These are phyloP conservation scores for Hygrocybe punicea DNA, from an alignment of 768 basidiomycete species.

Conservation along the genomic window DNA sequence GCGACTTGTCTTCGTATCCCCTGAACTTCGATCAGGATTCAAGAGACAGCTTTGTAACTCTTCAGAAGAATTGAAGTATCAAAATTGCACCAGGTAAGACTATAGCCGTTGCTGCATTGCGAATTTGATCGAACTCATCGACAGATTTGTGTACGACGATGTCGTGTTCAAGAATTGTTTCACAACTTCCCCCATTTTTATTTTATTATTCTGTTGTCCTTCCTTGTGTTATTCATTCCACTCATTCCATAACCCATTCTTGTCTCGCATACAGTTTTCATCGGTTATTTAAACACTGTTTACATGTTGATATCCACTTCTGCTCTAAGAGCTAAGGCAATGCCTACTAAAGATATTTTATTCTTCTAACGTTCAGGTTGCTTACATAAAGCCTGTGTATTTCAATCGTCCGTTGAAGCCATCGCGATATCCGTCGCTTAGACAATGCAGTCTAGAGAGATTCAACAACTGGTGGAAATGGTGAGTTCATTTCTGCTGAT, in stretches of 20 bases:
- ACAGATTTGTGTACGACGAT: background rate
- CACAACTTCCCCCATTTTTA: background rate
- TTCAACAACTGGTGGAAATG: conserved; percentile 65
- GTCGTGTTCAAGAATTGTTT: background rate
- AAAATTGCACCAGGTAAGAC: conserved; percentile 5
- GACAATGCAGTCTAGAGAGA: conserved; percentile 45
- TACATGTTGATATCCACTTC: too few species aligned
- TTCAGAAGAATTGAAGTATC: background rate
- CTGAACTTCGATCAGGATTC: conserved; percentile 63
- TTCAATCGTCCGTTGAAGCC: background rate
- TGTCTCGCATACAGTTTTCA: background rate
- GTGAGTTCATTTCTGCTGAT: conserved; percentile 25
- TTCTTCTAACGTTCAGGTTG: background rate
- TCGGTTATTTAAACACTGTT: too few species aligned
- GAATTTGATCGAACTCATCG: background rate
- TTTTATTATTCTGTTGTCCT: conserved; percentile 1
- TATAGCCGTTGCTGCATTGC: background rate
- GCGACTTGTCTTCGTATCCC: conserved; percentile 79
- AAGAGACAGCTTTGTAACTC: background rate
- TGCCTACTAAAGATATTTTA: too few species aligned
- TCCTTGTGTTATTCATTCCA: background rate
- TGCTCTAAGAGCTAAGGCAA: too few species aligned
- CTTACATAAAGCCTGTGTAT: background rate
- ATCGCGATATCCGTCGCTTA: background rate
- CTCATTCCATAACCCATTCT: background rate